Percentiles rank a stretch among this genome's conserved stretches.
phyloP scores from a whole-genome alignment of 768 basidiomycete genomes.

The Dioszegia aurantiaca region DNA sequence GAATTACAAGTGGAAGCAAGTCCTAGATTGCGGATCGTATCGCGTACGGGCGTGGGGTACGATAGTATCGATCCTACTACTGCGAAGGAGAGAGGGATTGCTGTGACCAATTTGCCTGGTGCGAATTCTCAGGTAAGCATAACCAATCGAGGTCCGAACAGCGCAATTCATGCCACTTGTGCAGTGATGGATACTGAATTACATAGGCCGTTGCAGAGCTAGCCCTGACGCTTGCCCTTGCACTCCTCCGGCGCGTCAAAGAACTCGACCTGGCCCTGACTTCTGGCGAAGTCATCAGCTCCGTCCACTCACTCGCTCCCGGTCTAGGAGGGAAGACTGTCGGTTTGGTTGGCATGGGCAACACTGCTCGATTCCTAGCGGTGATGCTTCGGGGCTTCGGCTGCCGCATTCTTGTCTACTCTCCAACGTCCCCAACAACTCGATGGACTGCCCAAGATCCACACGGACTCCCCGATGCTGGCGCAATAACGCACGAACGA shows the following conservation, averaged over 20 bases:
- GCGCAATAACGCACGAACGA: constrained; percentile 35
- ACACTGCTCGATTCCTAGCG: constrained; percentile 44
- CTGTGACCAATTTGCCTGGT: constrained; percentile 42
- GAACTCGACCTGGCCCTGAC: constrained; percentile 35
- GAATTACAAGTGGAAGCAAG: constrained; percentile 18
- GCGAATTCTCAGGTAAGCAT: constrained; percentile 43
- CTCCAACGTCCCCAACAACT: constrained; percentile 41
- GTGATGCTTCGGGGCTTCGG: constrained; percentile 48
- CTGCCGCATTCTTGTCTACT: constrained; percentile 45
- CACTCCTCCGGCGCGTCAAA: constrained; percentile 35
- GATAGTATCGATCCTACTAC: constrained; percentile 42
- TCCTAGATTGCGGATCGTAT: constrained; percentile 29
- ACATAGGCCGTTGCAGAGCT: constrained; percentile 40
- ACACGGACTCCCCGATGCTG: constrained; percentile 8
- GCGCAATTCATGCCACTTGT: no score
- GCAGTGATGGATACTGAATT: constrained; percentile 1
- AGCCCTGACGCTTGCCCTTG: constrained; percentile 31
- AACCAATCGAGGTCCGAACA: no score
- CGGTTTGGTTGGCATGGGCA: constrained; percentile 53
- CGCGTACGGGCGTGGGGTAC: constrained; percentile 37
- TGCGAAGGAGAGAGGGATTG: constrained; percentile 28
- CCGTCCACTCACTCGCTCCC: constrained; percentile 35
- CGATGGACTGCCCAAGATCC: constrained; percentile 31
- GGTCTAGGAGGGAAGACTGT: constrained; percentile 48
- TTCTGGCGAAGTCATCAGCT: constrained; percentile 32